Evolutionary conservation across 495 filamentous ascomycete species (phyloP), one percentile per base, ranked within the genome.

Genomic region (Haplographium delicatum): DNA sequence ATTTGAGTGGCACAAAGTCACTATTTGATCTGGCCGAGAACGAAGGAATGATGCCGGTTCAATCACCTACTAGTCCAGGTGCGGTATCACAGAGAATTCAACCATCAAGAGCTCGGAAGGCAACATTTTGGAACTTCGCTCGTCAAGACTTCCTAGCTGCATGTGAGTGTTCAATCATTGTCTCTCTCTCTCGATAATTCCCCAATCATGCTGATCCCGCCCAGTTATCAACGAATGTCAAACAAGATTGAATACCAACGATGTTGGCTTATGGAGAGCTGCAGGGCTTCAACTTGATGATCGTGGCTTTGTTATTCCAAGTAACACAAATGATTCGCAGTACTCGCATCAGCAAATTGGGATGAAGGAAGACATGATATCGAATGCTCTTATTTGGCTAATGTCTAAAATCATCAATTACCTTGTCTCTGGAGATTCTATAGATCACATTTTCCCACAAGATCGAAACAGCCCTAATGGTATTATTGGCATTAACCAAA

Each of bases 71-170:
- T 23, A 57, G 46, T 45, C 54, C 58, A 11, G 53, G 57, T 24
- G 30, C 44, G 39, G 47, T 53, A 1, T 51, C 56, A 20, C 50
- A 57, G 15, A 44, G 57, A 8, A 62, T 63, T 4, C 63, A 68
- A 15, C 67, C 76, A 1, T 79, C 75, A 1, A 77, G 75, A 58
- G 78, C 78, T 4, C 69, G 80, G 3, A 72, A 62, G 57, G 80
- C 80, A 5, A 80, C 75, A 1, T 83, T 83, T 58, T 83, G 80
- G 80, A 82, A 82, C 53, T 81, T 82, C 60, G 81, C 80, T 16
- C 68, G 80, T 30, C 80, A 83, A 58, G 80, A 83, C 57, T 80
- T 82, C 64, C 66, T 85, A 7, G 74, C 78, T 59, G 79, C 80
- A 25, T 81, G 77, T 81, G 67, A 72, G 76, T 72, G 15, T 19